These are phyloP conservation scores for Fusarium citri DNA, from an alignment of 2,329 filamentous ascomycete species.

Conservation along the genomic window DNA sequence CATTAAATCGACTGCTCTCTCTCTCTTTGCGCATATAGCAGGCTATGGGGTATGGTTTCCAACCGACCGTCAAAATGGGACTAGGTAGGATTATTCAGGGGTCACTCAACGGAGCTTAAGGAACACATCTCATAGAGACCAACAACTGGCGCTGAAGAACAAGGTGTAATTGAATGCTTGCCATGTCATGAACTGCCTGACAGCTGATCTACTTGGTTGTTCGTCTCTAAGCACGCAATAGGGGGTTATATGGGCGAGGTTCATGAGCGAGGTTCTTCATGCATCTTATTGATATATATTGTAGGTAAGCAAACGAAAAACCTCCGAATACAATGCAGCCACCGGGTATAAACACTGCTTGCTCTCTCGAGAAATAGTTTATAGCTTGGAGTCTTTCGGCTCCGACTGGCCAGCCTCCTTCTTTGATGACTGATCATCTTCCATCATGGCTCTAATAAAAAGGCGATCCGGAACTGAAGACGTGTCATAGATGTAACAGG, in stretches of 20 bases:
- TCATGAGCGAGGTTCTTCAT: too few relatives aligned
- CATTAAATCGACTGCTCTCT: neutral
- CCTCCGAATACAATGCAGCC: too few relatives aligned
- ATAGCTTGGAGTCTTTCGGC: constrained; percentile 6
- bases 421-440: neutral
- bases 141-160: neutral
- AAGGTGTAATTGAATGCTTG: too few relatives aligned
- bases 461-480: constrained; percentile 15
- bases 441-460: neutral
- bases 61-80: neutral
- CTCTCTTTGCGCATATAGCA: neutral
- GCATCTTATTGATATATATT: too few relatives aligned
- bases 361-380: neutral
- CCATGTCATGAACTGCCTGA: too few relatives aligned
- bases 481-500: constrained; percentile 10
- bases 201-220: too few relatives aligned
- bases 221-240: too few relatives aligned
- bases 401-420: neutral
- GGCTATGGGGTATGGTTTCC: neutral
- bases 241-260: too few relatives aligned
- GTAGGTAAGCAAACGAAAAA: too few relatives aligned
- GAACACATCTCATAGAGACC: neutral
- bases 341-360: neutral
- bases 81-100: neutral
- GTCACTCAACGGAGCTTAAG: neutral